phyloP scores from a whole-genome alignment of 768 basidiomycete genomes.

The Trametes sanguinea region DNA sequence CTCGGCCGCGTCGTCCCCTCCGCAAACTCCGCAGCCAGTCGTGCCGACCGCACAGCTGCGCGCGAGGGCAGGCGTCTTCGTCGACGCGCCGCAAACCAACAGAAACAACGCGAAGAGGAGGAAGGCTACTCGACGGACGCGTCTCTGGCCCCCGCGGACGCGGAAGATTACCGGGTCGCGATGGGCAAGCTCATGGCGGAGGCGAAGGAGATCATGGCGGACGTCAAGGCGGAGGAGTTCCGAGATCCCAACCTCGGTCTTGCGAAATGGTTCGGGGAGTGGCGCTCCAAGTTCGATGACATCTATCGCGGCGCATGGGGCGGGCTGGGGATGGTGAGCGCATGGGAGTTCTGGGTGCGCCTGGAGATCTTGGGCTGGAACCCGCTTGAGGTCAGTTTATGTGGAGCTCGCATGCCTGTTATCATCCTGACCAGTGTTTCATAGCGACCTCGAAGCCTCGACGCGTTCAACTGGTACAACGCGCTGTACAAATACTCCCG shows the following conservation, averaged over 20 bases:
- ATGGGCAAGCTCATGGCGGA: conserved; percentile 52
- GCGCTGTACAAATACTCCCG: conserved; percentile 78
- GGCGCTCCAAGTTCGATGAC: conserved; percentile 78
- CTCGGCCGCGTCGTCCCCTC: conserved; percentile 53
- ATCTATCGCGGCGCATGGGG: conserved; percentile 90
- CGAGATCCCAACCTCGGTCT: conserved; percentile 74
- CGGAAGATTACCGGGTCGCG: conserved; percentile 68
- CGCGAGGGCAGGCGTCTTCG: conserved; percentile 56
- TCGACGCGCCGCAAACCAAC: conserved; percentile 36
- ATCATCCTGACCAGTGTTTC: conserved; percentile 4
- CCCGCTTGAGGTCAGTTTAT: conserved; percentile 66
- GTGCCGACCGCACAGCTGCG: conserved; percentile 58
- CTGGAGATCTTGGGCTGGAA: conserved; percentile 88
- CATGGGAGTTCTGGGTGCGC: conserved; percentile 95
- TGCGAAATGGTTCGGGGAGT: conserved; percentile 62
- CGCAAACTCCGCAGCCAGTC: conserved; percentile 46
- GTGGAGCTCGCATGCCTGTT: background rate
- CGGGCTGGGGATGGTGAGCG: conserved; percentile 80
- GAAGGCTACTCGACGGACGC: conserved; percentile 91
- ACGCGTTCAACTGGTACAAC: conserved; percentile 84
- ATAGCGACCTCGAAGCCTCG: conserved; percentile 58
- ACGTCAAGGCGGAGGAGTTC: conserved; percentile 86
- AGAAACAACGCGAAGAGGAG: conserved; percentile 44
- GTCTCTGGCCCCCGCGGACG: conserved; percentile 64
- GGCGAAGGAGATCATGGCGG: conserved; percentile 63